Evolutionary conservation across 2,329 filamentous ascomycete genomes (phyloP), one percentile per base, ranked within the genome.

Genomic region (Penicillium sp.): DNA sequence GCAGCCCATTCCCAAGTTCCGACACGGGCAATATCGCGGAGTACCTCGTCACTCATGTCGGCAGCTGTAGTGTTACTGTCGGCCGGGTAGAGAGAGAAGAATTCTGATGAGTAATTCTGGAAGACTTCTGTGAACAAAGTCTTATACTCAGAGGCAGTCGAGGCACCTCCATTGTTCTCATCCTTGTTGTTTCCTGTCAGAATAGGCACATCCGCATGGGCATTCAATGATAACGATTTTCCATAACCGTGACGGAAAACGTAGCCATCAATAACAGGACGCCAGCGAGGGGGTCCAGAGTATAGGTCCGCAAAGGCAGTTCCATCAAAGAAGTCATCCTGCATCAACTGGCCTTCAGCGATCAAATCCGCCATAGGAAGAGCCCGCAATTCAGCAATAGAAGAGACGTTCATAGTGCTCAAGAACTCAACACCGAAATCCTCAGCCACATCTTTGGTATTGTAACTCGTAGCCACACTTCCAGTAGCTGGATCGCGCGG

Each of bases 321-420:
- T 35, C 70, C 65, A 16, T 33, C 48, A 2, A 59, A 57, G 9
- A 58, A 24, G 22, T 24, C 22, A 24, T 24, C 22, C 22, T 24
- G 3, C 22, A 24, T 24, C 22, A 24, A 4, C 4, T 24, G 22
- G 4, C 22, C 22, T 24, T 24, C 22, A 3, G 3, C 56, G 19
- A 78, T 71, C 4, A 82, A 64, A 1, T 65, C 64, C 1, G 67
- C 64, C 7, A 70, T 76, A 5, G 76, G 64, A 19, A 79, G 61
- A 10, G 72, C 57, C 7, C 78, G 73, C 2, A 42, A 9, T 4
- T 39, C 48, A 11, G 21, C 19, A 11, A 50, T 26, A 3, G 48
- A 42, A 2, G 71, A 74, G 22, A 79, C 77, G 43, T 78, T 78
- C 11, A 76, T 55, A 1, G 73, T 55, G 3, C 61, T 54, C 3